These are phyloP conservation scores for Nitzschia sp. DNA, from an alignment of 108 stramenopile genomes.

Conservation along the genomic window DNA sequence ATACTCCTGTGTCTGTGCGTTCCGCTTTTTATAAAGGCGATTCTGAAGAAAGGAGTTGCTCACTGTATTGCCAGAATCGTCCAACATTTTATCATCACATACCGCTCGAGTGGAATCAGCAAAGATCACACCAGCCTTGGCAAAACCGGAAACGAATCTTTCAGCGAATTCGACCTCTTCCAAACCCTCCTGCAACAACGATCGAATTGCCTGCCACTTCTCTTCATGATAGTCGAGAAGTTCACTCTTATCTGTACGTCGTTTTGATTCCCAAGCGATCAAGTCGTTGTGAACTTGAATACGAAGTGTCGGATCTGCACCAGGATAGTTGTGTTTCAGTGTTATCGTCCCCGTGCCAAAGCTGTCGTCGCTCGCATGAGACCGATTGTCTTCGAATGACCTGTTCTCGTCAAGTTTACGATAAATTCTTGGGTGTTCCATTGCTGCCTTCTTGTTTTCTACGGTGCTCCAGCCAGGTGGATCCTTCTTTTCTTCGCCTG, in stretches of 20 bases:
- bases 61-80: conserved; percentile 33
- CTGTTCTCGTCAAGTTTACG: background rate
- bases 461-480: conserved; percentile 1
- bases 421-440: background rate
- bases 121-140: conserved; percentile 31
- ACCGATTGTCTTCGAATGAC: conserved; percentile 15
- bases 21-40: conserved; percentile 23
- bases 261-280: conserved; percentile 43
- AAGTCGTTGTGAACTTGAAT: conserved; percentile 42
- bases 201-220: conserved; percentile 17
- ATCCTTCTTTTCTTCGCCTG: background rate
- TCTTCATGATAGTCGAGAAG: conserved; percentile 19
- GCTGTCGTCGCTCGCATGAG: conserved; percentile 15
- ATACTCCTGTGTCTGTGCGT: conserved; percentile 17
- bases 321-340: conserved; percentile 28
- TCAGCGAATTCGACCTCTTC: conserved; percentile 31
- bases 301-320: conserved; percentile 35
- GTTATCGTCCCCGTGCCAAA: background rate
- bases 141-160: conserved; percentile 24
- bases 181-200: conserved; percentile 25
- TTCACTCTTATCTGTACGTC: conserved; percentile 16
- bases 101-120: conserved; percentile 23
- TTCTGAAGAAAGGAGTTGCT: conserved; percentile 34
- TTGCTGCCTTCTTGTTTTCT: background rate
- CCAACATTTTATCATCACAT: conserved; percentile 33